phyloP scores from a whole-genome alignment of 768 basidiomycete species.

The Psilocybe azurescens region DNA sequence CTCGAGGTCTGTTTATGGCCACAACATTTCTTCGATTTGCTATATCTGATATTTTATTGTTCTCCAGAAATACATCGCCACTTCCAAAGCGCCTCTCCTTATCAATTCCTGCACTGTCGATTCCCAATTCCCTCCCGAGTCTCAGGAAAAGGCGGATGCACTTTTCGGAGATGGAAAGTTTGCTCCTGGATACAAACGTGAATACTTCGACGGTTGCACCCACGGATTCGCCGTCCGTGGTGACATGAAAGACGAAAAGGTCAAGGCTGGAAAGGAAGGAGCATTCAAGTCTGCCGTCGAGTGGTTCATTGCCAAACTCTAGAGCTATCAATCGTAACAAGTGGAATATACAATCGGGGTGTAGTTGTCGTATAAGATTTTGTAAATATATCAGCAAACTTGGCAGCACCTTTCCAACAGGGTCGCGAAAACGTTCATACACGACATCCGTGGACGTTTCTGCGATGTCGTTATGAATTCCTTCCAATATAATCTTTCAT shows the following conservation, averaged over 20 bases:
- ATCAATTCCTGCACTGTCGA: slow-evolving; percentile 71
- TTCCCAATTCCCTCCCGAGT: slow-evolving; percentile 50
- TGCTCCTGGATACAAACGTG: slow-evolving; percentile 53
- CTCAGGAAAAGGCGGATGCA: slow-evolving; percentile 50
- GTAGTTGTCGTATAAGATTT: not conserved
- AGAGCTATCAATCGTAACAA: not conserved
- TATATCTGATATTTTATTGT: not conserved
- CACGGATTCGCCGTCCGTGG: slow-evolving; percentile 64
- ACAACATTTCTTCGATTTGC: not conserved
- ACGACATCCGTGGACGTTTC: not conserved
- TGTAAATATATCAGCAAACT: not conserved
- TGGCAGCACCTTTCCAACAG: not conserved
- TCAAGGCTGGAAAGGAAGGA: slow-evolving; percentile 69
- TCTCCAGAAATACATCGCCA: slow-evolving; percentile 49
- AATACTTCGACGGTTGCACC: slow-evolving; percentile 50
- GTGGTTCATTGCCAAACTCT: slow-evolving; percentile 46
- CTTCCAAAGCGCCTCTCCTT: slow-evolving; percentile 60
- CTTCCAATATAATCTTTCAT: not conserved
- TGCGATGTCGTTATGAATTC: not conserved
- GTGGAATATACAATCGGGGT: not conserved
- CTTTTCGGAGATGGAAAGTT: slow-evolving; percentile 53
- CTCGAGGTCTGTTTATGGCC: slow-evolving; percentile 51
- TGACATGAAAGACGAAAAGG: slow-evolving; percentile 50
- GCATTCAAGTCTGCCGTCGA: slow-evolving; percentile 62
- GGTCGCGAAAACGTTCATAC: not conserved